A percentile compares a stretch with the other conserved stretches of the same genome.
Evolutionary conservation across 139 green algal genomes (phyloP).

Genomic region (Tetradesmus lagerheimii): DNA sequence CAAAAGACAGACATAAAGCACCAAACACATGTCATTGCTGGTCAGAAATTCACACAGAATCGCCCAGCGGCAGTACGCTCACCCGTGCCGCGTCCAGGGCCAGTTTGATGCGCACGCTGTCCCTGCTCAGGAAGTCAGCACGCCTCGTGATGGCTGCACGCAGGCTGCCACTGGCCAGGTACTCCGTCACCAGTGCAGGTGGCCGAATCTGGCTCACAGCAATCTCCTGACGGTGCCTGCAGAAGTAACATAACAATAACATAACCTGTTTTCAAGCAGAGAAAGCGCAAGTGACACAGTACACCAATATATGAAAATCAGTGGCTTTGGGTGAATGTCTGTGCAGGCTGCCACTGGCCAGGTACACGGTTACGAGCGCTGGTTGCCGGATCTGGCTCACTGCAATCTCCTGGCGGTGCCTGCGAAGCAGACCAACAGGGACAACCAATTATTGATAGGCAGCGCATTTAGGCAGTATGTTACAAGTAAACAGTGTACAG

Average conservation of each 20-base stretch:
- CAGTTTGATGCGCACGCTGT: conserved; percentile 58
- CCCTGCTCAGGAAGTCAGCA: conserved; percentile 55
- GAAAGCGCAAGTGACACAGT: too few relatives aligned
- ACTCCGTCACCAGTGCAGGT: conserved; percentile 82
- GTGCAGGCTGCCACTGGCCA: conserved; percentile 71
- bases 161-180: conserved; percentile 75
- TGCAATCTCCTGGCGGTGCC: background rate
- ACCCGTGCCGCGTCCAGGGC: conserved; percentile 58
- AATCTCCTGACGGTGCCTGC: conserved; percentile 17
- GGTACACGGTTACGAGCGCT: conserved; percentile 81
- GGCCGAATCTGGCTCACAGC: conserved; percentile 61
- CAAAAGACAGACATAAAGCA: too few relatives aligned
- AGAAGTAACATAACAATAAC: background rate
- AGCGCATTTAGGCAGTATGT: too few relatives aligned
- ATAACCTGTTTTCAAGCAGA: too few relatives aligned
- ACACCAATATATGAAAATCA: too few relatives aligned
- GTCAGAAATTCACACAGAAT: too few relatives aligned
- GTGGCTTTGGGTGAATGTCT: too few relatives aligned
- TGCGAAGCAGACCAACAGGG: too few relatives aligned
- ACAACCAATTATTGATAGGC: too few relatives aligned
- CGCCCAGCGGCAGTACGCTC: too few relatives aligned
- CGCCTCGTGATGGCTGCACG: conserved; percentile 66
- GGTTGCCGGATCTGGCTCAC: conserved; percentile 67
- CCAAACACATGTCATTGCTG: background rate
- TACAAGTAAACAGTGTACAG: too few relatives aligned